Percentiles rank a stretch among this genome's conserved stretches.
These are phyloP conservation scores for Atkinsonella hypoxylon DNA, from an alignment of 2,329 filamentous ascomycete genomes.

Conservation along the genomic window DNA sequence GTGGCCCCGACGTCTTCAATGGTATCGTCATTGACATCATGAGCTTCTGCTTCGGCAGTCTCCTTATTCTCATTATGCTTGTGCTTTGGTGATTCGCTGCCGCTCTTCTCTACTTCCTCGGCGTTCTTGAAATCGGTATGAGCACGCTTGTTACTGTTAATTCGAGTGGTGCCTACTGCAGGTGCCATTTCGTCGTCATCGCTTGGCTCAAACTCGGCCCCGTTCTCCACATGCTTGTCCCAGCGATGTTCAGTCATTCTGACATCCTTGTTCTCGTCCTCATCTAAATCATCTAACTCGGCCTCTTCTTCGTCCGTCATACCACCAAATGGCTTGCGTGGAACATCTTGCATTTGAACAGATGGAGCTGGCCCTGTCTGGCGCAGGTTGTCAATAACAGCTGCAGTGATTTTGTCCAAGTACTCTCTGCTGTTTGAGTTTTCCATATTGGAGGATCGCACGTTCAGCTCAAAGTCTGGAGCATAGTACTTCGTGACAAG, in stretches of 20 bases:
- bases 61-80: conserved; percentile 20
- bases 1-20: conserved; percentile 29
- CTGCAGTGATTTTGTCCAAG: conserved; percentile 67
- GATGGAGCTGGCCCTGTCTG: conserved; percentile 80
- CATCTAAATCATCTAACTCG: conserved; percentile 58
- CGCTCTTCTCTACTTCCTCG: conserved; percentile 26
- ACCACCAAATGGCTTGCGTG: conserved; percentile 47
- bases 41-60: conserved; percentile 17
- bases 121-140: conserved; percentile 40
- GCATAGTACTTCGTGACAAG: conserved; percentile 65
- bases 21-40: conserved; percentile 28
- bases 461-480: conserved; percentile 81
- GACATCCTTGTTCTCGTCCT: conserved; percentile 74
- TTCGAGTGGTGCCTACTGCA: conserved; percentile 56
- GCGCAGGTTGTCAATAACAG: conserved; percentile 74
- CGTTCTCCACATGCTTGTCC: conserved; percentile 65
- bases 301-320: conserved; percentile 57
- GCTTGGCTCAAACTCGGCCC: conserved; percentile 76
- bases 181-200: conserved; percentile 75
- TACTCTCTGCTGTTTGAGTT: conserved; percentile 81
- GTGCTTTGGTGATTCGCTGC: conserved; percentile 24
- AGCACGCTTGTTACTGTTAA: conserved; percentile 35
- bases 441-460: conserved; percentile 77
- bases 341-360: conserved; percentile 77
- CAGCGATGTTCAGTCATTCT: conserved; percentile 72